A percentile compares a stretch with the other conserved stretches of the same genome.
Conservation (phyloP, 257 asterid species). For the Apocynum venetum region DNA sequence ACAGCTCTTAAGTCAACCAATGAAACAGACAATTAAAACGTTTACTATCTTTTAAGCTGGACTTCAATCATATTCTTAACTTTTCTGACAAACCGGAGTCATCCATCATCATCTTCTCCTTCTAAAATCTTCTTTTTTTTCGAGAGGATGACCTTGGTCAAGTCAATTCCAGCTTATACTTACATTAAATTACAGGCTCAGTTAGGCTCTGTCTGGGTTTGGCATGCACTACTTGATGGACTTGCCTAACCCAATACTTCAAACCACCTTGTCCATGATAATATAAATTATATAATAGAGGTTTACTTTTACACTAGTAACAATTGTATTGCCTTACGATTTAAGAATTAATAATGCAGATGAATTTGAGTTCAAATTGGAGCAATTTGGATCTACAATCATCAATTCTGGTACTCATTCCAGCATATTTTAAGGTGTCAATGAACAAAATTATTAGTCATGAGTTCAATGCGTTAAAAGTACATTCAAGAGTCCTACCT, state of each 20-base stretch:
- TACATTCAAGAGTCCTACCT: not conserved
- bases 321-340: not conserved
- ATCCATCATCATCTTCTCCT: not conserved
- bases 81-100: not conserved
- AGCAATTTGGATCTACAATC: too few relatives aligned
- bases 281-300: not conserved
- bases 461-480: not conserved
- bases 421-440: too few relatives aligned
- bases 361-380: too few relatives aligned
- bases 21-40: not conserved
- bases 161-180: not conserved
- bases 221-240: not conserved
- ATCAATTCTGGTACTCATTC: too few relatives aligned
- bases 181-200: too few relatives aligned
- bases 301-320: not conserved
- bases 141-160: not conserved
- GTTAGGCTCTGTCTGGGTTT: not conserved
- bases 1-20: conserved; percentile 3
- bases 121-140: not conserved
- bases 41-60: not conserved
- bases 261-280: not conserved
- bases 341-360: not conserved
- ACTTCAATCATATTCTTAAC: not conserved
- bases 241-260: not conserved
- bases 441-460: too few relatives aligned